Percentiles rank a stretch among this genome's conserved stretches.
These are phyloP conservation scores for Nepenthes gracilis DNA, from an alignment of 148 eudicot species.

Conservation along the genomic window DNA sequence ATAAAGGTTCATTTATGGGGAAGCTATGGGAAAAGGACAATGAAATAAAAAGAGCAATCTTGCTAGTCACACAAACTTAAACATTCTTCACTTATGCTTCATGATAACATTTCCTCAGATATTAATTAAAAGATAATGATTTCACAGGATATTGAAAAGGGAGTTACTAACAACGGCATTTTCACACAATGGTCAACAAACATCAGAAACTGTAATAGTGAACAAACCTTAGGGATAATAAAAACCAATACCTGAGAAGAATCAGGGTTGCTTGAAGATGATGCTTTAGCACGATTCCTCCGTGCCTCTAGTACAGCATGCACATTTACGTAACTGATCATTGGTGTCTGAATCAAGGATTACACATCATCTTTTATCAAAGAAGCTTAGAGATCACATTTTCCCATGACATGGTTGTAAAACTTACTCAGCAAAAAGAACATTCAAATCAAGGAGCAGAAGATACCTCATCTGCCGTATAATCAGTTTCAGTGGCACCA, in stretches of 20 bases:
- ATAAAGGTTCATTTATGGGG: no score
- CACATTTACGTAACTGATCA: slow-evolving; percentile 92
- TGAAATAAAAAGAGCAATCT: no score
- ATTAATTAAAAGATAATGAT: no score
- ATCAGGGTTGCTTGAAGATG: slow-evolving; percentile 52
- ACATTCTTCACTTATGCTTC: no score
- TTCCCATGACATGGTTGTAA: not conserved
- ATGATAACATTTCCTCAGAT: no score
- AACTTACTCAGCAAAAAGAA: not conserved
- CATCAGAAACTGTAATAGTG: not conserved
- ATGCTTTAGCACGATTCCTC: slow-evolving; percentile 77
- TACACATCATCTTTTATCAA: slow-evolving; percentile 2
- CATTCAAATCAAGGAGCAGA: slow-evolving; percentile 5
- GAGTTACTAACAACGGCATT: not conserved
- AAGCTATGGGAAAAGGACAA: no score
- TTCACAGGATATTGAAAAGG: no score
- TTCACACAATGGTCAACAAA: not conserved
- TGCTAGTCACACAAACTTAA: no score
- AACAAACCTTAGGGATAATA: not conserved
- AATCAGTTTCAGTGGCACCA: slow-evolving; percentile 78
- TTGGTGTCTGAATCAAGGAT: slow-evolving; percentile 59
- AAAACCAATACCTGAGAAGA: slow-evolving; percentile 51
- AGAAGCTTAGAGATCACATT: not conserved
- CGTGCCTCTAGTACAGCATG: slow-evolving; percentile 92
- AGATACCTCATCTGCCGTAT: slow-evolving; percentile 89